Base-by-base conservation (phyloP, 352 stramenopile species). In the Globisporangium spinosum region DNA sequence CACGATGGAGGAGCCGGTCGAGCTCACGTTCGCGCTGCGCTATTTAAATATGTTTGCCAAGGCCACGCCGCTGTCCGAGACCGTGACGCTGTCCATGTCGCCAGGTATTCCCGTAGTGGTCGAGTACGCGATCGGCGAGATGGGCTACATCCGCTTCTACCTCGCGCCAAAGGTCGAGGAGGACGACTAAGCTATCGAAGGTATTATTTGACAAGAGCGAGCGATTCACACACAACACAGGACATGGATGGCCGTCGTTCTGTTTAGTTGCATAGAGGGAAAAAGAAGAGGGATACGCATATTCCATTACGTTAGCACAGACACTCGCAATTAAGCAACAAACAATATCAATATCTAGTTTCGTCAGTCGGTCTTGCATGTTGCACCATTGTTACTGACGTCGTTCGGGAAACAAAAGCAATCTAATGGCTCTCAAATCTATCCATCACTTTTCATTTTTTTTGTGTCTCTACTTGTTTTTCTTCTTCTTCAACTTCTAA, bases 21-120 rank as follows among this genome's bases (percentile, higher is more conserved):
- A 99, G 80, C 89, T 99, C 58, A 98, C 93, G 68, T 99, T 99
- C 79, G 98, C 98, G 53, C 85, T 99, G 55, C 94, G 97, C 62
- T 99, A 99, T 90, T 90, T 99, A 77, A 98, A 98, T 83, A 98
- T 99, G 81, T 99, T 99, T 76, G 98, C 97, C 62, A 99, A 99
- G 89, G 98, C 97, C 40, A 99, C 97, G 59, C 91, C 89, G 38
- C 86, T 99, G 66, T 97, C 89, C 55, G 78, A 92, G 49, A 97
- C 79, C 45, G 98, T 99, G 59, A 98, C 97, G 76, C 85, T 99
- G 54, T 98, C 87, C 70, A 98, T 99, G 94, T 98, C 90, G 53
- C 95, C 96, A 8, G 97, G 98, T 53, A 97, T 99, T 59, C 98
- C 98, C 2, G 85, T 99, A 38, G 95, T 99, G 32, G 92, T 99